Evolutionary conservation across 495 filamentous ascomycete genomes (phyloP).

Genomic region (Pseudevernia furfuracea): DNA sequence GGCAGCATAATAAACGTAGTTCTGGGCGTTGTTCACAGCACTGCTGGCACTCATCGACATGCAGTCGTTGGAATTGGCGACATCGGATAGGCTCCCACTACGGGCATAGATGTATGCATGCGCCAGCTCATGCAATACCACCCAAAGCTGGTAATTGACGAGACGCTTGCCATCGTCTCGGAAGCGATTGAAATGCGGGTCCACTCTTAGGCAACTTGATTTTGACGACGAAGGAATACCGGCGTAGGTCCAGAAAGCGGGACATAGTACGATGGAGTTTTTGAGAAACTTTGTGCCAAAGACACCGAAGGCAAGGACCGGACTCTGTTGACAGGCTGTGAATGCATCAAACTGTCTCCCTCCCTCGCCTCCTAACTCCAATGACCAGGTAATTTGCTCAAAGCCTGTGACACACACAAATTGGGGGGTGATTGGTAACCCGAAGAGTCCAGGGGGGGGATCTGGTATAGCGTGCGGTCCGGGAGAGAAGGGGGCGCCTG

Average conservation of each 20-base stretch:
- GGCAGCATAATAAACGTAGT: conserved; percentile 12
- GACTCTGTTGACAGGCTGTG: neutral
- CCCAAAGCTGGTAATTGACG: conserved; percentile 8
- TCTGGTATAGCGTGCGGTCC: neutral
- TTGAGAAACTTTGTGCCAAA: neutral
- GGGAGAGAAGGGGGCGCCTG: neutral
- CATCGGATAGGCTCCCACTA: neutral
- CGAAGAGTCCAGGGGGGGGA: neutral
- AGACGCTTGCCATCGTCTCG: neutral
- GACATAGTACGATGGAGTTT: conserved; percentile 6
- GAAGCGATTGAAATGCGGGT: conserved; percentile 7
- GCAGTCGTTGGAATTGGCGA: conserved; percentile 8
- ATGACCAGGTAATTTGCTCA: neutral
- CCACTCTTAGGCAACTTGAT: conserved; percentile 1
- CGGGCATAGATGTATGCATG: conserved; percentile 11
- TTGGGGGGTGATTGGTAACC: neutral
- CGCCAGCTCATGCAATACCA: conserved; percentile 16
- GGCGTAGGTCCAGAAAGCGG: neutral
- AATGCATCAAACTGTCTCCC: neutral
- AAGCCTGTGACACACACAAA: conserved; percentile 1
- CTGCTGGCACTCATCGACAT: neutral
- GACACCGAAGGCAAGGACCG: neutral
- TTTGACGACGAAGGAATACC: neutral
- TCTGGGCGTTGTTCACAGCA: conserved; percentile 10
- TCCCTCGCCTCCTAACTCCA: neutral